Evolutionary conservation across 129 eudicot genomes (phyloP).

Genomic region (Arctium lappa): DNA sequence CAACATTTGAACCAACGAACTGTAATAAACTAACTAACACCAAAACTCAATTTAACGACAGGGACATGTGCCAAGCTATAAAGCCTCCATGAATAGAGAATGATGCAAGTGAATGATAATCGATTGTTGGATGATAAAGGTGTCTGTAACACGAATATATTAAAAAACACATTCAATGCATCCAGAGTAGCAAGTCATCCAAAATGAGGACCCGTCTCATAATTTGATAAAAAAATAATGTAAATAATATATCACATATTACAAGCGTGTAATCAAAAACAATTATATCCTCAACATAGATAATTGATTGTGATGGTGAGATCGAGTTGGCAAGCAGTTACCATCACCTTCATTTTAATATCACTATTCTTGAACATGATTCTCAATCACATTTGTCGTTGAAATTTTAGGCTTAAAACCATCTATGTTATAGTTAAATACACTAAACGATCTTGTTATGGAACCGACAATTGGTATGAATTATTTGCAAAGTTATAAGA

Average conservation of each 20-base stretch:
- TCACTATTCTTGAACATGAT: not conserved
- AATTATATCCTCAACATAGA: too few relatives aligned
- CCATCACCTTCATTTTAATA: too few relatives aligned
- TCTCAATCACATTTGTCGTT: not conserved
- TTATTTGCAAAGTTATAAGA: not conserved
- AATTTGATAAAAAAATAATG: too few relatives aligned
- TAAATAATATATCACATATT: not conserved
- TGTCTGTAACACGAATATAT: too few relatives aligned
- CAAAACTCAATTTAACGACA: not conserved
- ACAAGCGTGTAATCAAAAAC: not conserved
- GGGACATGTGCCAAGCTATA: not conserved
- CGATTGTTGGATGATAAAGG: too few relatives aligned
- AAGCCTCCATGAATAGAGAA: too few relatives aligned
- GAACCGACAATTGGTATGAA: not conserved
- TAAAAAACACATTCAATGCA: not conserved
- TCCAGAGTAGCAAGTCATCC: not conserved
- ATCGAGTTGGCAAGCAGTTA: too few relatives aligned
- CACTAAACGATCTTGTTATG: not conserved
- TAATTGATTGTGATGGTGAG: not conserved
- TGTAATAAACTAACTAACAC: not conserved
- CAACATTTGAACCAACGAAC: not conserved
- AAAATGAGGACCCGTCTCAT: not conserved
- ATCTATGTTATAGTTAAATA: not conserved
- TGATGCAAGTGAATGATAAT: too few relatives aligned
- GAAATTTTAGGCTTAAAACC: not conserved